Conservation (phyloP, 2,329 filamentous ascomycete species). For the Akanthomyces lecanii region DNA sequence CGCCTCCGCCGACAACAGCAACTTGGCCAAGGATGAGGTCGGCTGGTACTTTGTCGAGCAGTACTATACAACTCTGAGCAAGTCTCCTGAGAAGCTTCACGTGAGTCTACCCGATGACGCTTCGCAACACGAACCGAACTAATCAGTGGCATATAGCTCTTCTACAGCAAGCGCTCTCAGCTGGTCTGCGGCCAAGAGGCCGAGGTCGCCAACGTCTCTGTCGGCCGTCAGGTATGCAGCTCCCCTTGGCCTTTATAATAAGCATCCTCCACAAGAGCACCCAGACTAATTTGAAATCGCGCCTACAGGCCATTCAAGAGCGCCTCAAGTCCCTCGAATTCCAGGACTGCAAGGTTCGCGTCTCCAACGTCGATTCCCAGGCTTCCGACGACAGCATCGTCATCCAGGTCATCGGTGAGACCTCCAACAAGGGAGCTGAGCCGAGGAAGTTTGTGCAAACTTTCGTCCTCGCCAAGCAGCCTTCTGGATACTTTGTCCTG, state of each 20-base stretch:
- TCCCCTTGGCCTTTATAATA: not conserved
- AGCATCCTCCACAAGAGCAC: not conserved
- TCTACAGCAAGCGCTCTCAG: conserved; percentile 94
- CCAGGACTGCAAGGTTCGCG: conserved; percentile 96
- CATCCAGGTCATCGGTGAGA: conserved; percentile 96
- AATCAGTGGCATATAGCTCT: conserved; percentile 52
- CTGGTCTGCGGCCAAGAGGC: conserved; percentile 91
- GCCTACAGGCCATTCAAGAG: conserved; percentile 77
- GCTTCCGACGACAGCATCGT: conserved; percentile 89
- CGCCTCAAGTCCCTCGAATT: conserved; percentile 91
- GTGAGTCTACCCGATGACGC: conserved; percentile 40
- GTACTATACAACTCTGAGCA: conserved; percentile 97
- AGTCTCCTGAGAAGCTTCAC: conserved; percentile 87
- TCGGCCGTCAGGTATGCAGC: conserved; percentile 70
- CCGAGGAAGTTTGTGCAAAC: conserved; percentile 97
- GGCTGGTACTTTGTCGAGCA: conserved; percentile 99
- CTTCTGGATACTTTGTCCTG: conserved; percentile 94
- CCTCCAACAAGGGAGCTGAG: conserved; percentile 86
- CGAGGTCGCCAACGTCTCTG: conserved; percentile 78
- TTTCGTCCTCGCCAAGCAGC: conserved; percentile 93
- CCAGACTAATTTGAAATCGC: not conserved
- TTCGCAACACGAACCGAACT: not conserved
- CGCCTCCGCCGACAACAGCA: conserved; percentile 37
- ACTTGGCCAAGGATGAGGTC: conserved; percentile 81
- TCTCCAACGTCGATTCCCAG: conserved; percentile 96